Base-by-base conservation (phyloP, 192 early-diverging fungal genomes). In the Powellomyces hirtus region DNA sequence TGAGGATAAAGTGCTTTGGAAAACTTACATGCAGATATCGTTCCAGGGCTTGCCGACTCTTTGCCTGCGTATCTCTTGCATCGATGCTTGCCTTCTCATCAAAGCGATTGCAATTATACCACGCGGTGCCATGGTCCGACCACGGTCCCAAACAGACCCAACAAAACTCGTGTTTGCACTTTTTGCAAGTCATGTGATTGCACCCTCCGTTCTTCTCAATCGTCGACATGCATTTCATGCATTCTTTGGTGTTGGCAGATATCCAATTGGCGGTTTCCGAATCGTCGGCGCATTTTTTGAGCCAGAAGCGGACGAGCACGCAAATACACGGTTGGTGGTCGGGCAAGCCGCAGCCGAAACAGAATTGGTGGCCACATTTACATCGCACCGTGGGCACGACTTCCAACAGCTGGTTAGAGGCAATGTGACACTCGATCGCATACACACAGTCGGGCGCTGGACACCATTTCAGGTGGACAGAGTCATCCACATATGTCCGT, bases 131-230 rank as follows among this genome's bases (percentile, higher is more conserved):
- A 69, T 99, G 97, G 64, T 98, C 94, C 2, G 84, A 80, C 97
- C 97, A 99, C 29, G 95, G 94, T 16, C 95, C 96, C 86, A 90
- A 86, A 78, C 97, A 99, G 38, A 99, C 92, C 97, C 97, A 99
- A 77, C 97, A 99, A 75, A 97, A 99, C 82, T 99, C 94, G 77
- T 97, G 85, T 74, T 89, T 88, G 77, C 97, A 99, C 77, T 96
- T 94, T 64, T 91, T 88, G 80, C 97, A 99, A 0, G 94, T 96
- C 97, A 99, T 99, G 72, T 99, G 97, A 77, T 98, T 99, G 82
- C 97, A 99, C 8, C 97, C 97, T 52, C 97, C 97, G 75, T 99
- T 99, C 84, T 99, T 99, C 76, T 99, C 97, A 67, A 99, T 98
- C 0, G 91, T 95, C 8, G 93, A 87, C 62, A 87, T 82, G 79